Evolutionary conservation across 257 asterid species (phyloP).

Genomic region (Jaltomata sinuosa): DNA sequence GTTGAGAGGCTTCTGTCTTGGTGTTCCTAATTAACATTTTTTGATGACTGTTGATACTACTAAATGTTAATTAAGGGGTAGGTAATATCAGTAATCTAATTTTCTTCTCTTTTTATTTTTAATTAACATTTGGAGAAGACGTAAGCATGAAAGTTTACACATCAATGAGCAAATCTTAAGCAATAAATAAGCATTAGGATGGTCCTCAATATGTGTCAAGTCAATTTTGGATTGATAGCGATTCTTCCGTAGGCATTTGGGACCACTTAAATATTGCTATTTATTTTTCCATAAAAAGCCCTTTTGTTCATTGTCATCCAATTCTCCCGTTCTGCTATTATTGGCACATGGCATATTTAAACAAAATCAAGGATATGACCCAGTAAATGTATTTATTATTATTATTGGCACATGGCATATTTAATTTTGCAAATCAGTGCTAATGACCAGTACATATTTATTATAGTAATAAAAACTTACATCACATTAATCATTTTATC

Average conservation of each 20-base stretch:
- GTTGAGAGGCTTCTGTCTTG: neutral
- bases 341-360: neutral
- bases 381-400: neutral
- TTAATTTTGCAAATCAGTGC: neutral
- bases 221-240: neutral
- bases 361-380: neutral
- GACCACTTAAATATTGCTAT: neutral
- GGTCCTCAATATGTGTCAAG: neutral
- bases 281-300: neutral
- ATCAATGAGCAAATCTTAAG: neutral
- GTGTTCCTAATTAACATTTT: neutral
- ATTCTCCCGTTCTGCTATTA: neutral
- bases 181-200: neutral
- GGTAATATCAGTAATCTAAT: neutral
- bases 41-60: neutral
- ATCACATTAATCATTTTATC: neutral
- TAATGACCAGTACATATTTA: neutral
- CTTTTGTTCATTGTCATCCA: neutral
- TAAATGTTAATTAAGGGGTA: neutral
- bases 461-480: too few relatives aligned
- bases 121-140: neutral
- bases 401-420: neutral
- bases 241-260: neutral
- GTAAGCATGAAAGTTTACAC: neutral
- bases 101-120: neutral